Conservation (phyloP, 2,329 filamentous ascomycete genomes). For the Beauveria sp. region DNA sequence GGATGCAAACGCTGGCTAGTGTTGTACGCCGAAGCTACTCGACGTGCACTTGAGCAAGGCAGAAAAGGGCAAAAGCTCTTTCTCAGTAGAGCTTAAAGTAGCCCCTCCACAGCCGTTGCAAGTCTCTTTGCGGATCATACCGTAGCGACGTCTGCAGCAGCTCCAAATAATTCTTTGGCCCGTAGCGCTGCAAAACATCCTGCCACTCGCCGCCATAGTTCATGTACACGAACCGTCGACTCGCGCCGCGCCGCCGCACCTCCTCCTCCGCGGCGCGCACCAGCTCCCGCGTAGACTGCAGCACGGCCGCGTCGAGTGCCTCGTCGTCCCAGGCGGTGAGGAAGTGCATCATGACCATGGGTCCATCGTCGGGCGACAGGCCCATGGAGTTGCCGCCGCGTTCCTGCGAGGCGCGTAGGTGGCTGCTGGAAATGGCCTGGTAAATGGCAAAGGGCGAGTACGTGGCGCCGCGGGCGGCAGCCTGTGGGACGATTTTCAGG, state of each 20-base stretch:
- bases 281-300: slow-evolving; percentile 15
- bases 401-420: slow-evolving; percentile 23
- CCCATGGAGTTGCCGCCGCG: slow-evolving; percentile 36
- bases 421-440: slow-evolving; percentile 31
- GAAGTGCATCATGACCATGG: slow-evolving; percentile 26
- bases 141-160: slow-evolving; percentile 13
- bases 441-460: slow-evolving; percentile 21
- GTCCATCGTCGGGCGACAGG: slow-evolving; percentile 26
- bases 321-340: slow-evolving; percentile 18
- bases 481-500: slow-evolving; percentile 7
- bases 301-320: slow-evolving; percentile 23
- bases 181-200: slow-evolving; percentile 31
- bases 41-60: too few relatives aligned
- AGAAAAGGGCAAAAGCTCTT: background rate
- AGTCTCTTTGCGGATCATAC: background rate
- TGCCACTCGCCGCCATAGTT: slow-evolving; percentile 29
- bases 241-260: slow-evolving; percentile 14
- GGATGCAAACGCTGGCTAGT: too few relatives aligned
- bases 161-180: slow-evolving; percentile 23
- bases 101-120: background rate
- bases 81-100: background rate
- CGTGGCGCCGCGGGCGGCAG: slow-evolving; percentile 11
- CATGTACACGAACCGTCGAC: slow-evolving; percentile 28
- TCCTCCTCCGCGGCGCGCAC: slow-evolving; percentile 22
- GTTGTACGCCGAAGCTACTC: too few relatives aligned